A percentile compares a stretch with the other conserved stretches of the same genome.
phyloP scores from a whole-genome alignment of 805 yeast genomes.

The Millerozyma miso region DNA sequence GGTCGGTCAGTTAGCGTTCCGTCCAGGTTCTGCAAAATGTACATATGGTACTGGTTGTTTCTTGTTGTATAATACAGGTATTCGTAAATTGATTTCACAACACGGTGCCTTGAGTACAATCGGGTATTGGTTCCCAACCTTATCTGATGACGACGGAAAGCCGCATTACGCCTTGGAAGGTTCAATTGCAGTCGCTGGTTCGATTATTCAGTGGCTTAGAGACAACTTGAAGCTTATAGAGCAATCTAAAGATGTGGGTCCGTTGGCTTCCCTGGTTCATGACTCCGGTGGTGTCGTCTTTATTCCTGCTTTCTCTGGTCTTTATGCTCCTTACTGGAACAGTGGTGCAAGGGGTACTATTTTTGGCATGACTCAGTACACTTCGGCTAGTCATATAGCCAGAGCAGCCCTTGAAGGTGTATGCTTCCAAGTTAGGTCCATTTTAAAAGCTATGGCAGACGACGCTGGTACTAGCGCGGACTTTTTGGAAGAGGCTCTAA shows the following conservation, averaged over 20 bases:
- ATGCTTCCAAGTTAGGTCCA: conserved; percentile 89
- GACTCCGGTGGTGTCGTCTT: conserved; percentile 89
- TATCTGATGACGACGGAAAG: conserved; percentile 41
- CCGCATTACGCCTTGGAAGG: conserved; percentile 94
- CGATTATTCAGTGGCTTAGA: conserved; percentile 89
- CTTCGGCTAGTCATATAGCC: conserved; percentile 88
- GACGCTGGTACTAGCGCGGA: conserved; percentile 68
- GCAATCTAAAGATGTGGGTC: conserved; percentile 83
- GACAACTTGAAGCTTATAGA: conserved; percentile 83
- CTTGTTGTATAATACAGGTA: conserved; percentile 83
- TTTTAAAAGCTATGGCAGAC: conserved; percentile 81
- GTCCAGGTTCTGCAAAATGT: conserved; percentile 84
- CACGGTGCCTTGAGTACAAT: conserved; percentile 87
- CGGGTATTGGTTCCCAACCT: conserved; percentile 82
- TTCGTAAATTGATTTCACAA: conserved; percentile 59
- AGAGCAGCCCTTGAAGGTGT: conserved; percentile 95
- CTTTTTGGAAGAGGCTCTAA: conserved; percentile 51
- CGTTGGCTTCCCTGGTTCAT: conserved; percentile 76
- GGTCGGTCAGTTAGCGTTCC: conserved; percentile 87
- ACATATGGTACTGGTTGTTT: conserved; percentile 97
- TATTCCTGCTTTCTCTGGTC: conserved; percentile 91
- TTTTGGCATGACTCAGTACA: conserved; percentile 87
- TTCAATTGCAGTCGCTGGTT: conserved; percentile 93
- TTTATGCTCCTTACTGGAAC: conserved; percentile 96
- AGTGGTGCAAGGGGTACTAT: conserved; percentile 89